phyloP scores from a whole-genome alignment of 768 basidiomycete genomes.

The Auricularia heimuer region DNA sequence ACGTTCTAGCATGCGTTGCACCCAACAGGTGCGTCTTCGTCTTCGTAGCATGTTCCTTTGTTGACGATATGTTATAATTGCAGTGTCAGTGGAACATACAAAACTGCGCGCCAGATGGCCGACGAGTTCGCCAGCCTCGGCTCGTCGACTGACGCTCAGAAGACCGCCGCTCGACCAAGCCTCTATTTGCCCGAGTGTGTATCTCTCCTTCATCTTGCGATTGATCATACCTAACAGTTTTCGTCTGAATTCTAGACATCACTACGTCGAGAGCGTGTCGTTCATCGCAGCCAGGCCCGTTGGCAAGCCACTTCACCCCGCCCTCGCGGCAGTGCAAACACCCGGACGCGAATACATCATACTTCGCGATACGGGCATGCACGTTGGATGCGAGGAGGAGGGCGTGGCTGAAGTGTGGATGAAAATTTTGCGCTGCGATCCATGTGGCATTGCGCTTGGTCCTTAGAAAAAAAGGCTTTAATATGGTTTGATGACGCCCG shows the following conservation, averaged over 20 bases:
- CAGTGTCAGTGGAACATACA: slow-evolving; percentile 63
- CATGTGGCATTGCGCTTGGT: slow-evolving; percentile 5
- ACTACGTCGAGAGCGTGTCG: slow-evolving; percentile 69
- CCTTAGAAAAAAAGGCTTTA: too few relatives aligned
- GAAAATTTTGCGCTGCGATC: slow-evolving; percentile 42
- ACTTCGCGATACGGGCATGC: slow-evolving; percentile 66
- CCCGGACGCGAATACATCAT: slow-evolving; percentile 58
- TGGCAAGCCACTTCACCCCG: slow-evolving; percentile 41
- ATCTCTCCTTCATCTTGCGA: neutral
- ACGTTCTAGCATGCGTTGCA: slow-evolving; percentile 62
- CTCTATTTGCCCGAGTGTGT: slow-evolving; percentile 58
- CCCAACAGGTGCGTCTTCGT: slow-evolving; percentile 46
- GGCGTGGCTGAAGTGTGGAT: slow-evolving; percentile 58
- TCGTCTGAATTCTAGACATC: slow-evolving; percentile 37
- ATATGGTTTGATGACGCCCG: too few relatives aligned
- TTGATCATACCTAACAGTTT: neutral
- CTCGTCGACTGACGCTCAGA: slow-evolving; percentile 3
- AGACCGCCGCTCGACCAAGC: slow-evolving; percentile 14
- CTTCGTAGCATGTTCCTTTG: slow-evolving; percentile 3
- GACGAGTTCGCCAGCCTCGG: slow-evolving; percentile 54
- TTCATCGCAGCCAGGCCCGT: slow-evolving; percentile 32
- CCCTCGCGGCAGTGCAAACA: slow-evolving; percentile 63
- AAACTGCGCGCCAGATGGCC: slow-evolving; percentile 59
- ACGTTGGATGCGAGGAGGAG: slow-evolving; percentile 67
- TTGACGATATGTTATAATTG: slow-evolving; percentile 18